Conservation (phyloP, 176 grass and related monocot genomes). For the Avena eriantha region DNA sequence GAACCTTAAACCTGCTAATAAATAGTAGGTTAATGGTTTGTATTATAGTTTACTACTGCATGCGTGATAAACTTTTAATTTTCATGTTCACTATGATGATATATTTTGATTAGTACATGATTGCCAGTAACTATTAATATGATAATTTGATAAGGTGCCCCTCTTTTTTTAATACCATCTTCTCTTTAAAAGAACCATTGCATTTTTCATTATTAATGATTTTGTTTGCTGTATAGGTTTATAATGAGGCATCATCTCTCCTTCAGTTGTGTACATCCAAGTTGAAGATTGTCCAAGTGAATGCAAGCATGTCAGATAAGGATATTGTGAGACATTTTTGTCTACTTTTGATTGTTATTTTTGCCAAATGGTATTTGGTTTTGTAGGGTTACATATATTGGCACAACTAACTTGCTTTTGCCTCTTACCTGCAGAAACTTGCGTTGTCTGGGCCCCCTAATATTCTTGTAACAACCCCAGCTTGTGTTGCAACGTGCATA, state of each 20-base stretch:
- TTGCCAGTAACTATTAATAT: neutral
- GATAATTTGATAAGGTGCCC: neutral
- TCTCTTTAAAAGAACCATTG: neutral
- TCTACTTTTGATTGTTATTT: conserved; percentile 10
- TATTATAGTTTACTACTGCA: conserved; percentile 8
- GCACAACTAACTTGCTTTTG: conserved; percentile 14
- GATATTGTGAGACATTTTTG: conserved; percentile 71
- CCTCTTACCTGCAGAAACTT: conserved; percentile 62
- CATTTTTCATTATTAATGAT: neutral
- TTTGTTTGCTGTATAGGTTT: conserved; percentile 62
- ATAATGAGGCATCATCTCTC: conserved; percentile 77
- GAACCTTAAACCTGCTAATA: neutral
- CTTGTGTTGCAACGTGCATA: conserved; percentile 92
- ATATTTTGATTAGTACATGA: neutral
- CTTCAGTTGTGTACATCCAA: conserved; percentile 82
- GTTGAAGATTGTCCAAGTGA: conserved; percentile 83
- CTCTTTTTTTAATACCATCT: neutral
- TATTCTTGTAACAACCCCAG: conserved; percentile 90
- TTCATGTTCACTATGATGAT: neutral
- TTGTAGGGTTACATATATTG: conserved; percentile 35
- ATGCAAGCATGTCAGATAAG: conserved; percentile 67
- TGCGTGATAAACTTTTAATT: neutral
- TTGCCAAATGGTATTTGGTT: neutral
- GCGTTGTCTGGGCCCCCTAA: conserved; percentile 73
- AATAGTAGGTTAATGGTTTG: conserved; percentile 3